Evolutionary conservation across 2,329 filamentous ascomycete species (phyloP), one percentile per base, ranked within the genome.

Genomic region (Hypoxylon sp.): DNA sequence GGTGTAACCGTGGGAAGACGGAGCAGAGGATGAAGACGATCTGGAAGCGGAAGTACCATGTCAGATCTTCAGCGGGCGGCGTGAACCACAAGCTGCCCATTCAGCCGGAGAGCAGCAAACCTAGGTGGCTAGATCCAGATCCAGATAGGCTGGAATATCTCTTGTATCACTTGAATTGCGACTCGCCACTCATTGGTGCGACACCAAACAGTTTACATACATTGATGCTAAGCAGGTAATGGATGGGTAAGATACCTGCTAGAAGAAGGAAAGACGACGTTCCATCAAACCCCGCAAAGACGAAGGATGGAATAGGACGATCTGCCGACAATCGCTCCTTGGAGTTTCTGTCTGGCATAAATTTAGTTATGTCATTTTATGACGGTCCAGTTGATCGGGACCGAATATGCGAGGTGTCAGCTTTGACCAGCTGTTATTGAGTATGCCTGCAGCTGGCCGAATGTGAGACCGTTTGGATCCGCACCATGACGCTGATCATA

Each of bases 291-390:
- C 66, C 66, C 66, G 56, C 63, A 66, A 61, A 39, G 29, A n/a
- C 56, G 66, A 68, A 63, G 67, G 67, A 69, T 67, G 34, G 46
- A 21, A 50, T 46, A 58, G 67, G 37, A 54, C 11, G 53, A 69
- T 69, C 67, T 64, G 41, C 67, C 60, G 61, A 58, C 14, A 62
- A 67, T 69, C 67, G 53, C 59, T 61, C 37, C 63, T 57, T 59
- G 37, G 48, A 54, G 27, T 34, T 21, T 37, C n/a, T 30, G 52
- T 63, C 55, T 67, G 57, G 25, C 55, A 56, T 59, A 65, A 56
- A 65, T 62, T 59, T 55, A 65, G 57, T 52, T 43, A 57, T n/a
- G 25, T 27, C 6, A 3, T 3, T 57, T 50, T 27, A 51, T 51
- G 46, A 60, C 51, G 52, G 65, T 39, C 57, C 65, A 47, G 55